These are phyloP conservation scores for Aspergillus costaricaensis DNA, from an alignment of 2,329 filamentous ascomycete genomes.

Conservation along the genomic window DNA sequence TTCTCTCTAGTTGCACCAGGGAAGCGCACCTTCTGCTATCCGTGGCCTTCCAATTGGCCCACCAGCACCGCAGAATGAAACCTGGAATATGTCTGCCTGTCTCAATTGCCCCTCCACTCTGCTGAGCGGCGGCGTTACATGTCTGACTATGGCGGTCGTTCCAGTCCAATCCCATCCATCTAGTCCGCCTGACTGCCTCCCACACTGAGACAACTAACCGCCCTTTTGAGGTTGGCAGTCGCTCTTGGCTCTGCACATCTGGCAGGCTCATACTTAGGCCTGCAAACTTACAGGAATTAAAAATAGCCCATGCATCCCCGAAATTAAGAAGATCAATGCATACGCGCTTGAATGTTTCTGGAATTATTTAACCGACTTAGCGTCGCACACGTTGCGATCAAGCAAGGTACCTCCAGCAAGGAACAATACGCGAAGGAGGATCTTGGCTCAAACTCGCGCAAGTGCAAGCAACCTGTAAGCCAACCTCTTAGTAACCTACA, in stretches of 20 bases:
- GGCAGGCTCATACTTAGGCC: not conserved
- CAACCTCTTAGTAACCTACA: not conserved
- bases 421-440: not conserved
- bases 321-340: not conserved
- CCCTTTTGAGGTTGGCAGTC: not conserved
- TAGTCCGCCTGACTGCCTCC: too few relatives aligned
- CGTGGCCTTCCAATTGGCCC: constrained; percentile 18
- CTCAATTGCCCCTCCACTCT: not conserved
- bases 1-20: not conserved
- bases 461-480: not conserved
- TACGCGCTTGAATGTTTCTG: not conserved
- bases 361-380: not conserved
- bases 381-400: not conserved
- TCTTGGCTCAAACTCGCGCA: not conserved
- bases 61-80: not conserved
- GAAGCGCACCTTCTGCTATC: constrained; percentile 2
- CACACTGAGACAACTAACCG: not conserved
- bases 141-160: not conserved
- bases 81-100: constrained; percentile 2
- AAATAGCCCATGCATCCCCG: not conserved
- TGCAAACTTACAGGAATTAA: not conserved
- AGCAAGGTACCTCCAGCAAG: not conserved
- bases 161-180: not conserved
- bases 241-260: not conserved
- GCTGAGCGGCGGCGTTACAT: not conserved